Evolutionary conservation across 2,329 filamentous ascomycete genomes (phyloP).

Genomic region (Alternaria triticina): DNA sequence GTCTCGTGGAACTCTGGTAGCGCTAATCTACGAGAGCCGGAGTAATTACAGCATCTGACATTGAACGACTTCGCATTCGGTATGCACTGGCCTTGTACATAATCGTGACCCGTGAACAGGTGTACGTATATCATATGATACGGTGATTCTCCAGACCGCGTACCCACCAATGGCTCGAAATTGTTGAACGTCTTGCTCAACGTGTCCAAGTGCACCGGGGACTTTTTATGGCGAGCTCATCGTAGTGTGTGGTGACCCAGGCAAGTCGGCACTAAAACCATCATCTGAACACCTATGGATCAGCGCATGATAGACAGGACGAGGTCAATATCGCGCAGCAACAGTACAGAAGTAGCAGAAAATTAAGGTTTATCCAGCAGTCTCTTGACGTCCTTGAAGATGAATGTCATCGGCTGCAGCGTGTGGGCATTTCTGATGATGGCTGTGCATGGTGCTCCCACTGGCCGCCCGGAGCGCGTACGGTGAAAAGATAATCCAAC

Average conservation of each 20-base stretch:
- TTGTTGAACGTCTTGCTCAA: background rate
- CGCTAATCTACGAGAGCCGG: background rate
- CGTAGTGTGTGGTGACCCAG: background rate
- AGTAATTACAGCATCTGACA: background rate
- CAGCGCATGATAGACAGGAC: background rate
- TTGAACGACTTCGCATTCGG: background rate
- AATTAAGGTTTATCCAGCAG: background rate
- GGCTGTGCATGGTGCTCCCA: constrained; percentile 21
- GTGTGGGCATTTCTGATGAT: constrained; percentile 13
- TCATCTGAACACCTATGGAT: background rate
- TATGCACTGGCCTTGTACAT: background rate
- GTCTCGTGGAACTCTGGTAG: background rate
- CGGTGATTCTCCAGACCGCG: background rate
- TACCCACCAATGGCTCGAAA: background rate
- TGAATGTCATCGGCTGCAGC: background rate
- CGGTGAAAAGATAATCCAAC: constrained; percentile 38
- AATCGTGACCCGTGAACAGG: background rate
- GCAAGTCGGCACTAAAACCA: background rate
- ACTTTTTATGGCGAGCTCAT: background rate
- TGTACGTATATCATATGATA: background rate
- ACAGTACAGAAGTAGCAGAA: background rate
- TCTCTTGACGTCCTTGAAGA: background rate
- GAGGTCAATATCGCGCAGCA: background rate
- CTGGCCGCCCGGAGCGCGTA: constrained; percentile 23
- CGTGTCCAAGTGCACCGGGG: background rate